phyloP scores from a whole-genome alignment of 2,329 filamentous ascomycete genomes.

The Ophiostoma fasciatum region DNA sequence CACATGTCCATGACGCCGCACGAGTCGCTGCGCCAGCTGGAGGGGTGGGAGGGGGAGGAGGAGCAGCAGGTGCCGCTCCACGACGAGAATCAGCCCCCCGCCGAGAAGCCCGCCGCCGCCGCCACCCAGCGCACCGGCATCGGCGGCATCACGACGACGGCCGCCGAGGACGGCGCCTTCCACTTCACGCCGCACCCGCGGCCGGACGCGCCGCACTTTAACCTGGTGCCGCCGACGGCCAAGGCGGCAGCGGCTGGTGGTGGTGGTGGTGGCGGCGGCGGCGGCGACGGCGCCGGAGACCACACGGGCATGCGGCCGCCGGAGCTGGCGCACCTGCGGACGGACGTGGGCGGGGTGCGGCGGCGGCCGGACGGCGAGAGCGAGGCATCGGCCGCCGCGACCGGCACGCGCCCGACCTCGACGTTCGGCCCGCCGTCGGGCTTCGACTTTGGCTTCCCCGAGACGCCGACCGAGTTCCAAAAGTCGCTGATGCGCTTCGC shows the following conservation, averaged over 20 bases:
- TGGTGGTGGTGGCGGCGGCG: conserved; percentile 5
- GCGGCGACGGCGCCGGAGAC: conserved; percentile 8
- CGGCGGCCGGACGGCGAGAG: no score
- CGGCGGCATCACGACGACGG: conserved; percentile 19
- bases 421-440: conserved; percentile 44
- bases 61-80: no score
- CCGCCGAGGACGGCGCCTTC: conserved; percentile 28
- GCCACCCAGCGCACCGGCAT: conserved; percentile 15
- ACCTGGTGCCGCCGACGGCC: conserved; percentile 31
- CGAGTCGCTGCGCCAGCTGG: conserved; percentile 33
- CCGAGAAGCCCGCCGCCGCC: conserved; percentile 18
- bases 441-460: conserved; percentile 72
- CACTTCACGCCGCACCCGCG: conserved; percentile 41
- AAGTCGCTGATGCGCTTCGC: conserved; percentile 85
- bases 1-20: conserved; percentile 19
- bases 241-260: conserved; percentile 5
- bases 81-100: no score
- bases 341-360: conserved; percentile 21
- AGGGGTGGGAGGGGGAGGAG: no score
- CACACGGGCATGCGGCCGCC: conserved; percentile 24
- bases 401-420: conserved; percentile 31
- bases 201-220: conserved; percentile 40
- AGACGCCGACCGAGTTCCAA: conserved; percentile 74
- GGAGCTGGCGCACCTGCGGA: conserved; percentile 43
- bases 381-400: conserved; percentile 1